These are phyloP conservation scores for Apiospora saccharicola DNA, from an alignment of 2,329 filamentous ascomycete genomes.

Conservation along the genomic window DNA sequence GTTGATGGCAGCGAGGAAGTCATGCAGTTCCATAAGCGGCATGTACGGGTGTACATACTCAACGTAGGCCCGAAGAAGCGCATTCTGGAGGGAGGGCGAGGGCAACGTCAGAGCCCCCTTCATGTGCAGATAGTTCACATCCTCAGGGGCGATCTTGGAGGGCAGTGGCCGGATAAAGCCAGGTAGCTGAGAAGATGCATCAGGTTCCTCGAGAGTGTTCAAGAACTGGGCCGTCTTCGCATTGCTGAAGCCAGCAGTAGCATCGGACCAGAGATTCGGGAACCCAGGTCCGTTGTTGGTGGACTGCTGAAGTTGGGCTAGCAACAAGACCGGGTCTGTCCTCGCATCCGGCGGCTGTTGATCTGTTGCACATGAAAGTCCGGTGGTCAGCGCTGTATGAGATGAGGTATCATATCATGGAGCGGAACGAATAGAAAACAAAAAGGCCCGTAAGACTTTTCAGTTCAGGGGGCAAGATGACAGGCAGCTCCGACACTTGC, in stretches of 20 bases:
- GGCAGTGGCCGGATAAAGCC: conserved; percentile 83
- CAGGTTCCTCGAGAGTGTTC: conserved; percentile 56
- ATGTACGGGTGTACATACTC: conserved; percentile 95
- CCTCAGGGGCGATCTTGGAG: conserved; percentile 77
- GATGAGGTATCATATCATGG: neutral
- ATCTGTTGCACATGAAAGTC: conserved; percentile 42
- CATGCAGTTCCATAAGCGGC: conserved; percentile 78
- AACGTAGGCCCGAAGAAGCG: conserved; percentile 81
- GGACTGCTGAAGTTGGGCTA: conserved; percentile 38
- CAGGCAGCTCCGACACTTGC: neutral
- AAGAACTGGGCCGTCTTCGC: conserved; percentile 52
- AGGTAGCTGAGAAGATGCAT: conserved; percentile 60
- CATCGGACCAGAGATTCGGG: conserved; percentile 43
- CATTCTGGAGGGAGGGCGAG: conserved; percentile 73
- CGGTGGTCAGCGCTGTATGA: conserved; percentile 31
- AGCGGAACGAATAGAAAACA: neutral
- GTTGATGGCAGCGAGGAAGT: conserved; percentile 67
- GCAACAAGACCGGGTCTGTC: conserved; percentile 43
- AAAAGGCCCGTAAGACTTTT: neutral
- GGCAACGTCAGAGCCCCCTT: conserved; percentile 88
- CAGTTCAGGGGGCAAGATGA: neutral
- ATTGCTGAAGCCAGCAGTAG: conserved; percentile 46
- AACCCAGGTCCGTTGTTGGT: conserved; percentile 40
- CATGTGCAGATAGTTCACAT: conserved; percentile 81
- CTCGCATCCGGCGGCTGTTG: conserved; percentile 38